These are phyloP conservation scores for Xylaria arbuscula DNA, from an alignment of 2,329 filamentous ascomycete species.

Conservation along the genomic window DNA sequence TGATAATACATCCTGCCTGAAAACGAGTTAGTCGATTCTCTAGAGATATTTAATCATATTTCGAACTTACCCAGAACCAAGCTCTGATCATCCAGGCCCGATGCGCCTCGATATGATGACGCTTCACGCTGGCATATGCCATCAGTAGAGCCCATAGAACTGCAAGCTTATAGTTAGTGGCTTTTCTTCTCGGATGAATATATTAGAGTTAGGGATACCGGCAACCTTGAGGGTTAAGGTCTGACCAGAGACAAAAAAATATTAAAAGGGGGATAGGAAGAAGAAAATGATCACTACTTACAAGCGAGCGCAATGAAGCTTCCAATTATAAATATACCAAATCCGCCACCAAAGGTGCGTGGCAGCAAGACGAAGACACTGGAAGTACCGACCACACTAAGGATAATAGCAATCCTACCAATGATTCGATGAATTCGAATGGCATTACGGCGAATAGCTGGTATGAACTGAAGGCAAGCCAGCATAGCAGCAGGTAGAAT, in stretches of 20 bases:
- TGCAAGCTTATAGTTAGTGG: not conserved
- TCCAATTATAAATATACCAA: constrained; percentile 60
- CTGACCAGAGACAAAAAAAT: not conserved
- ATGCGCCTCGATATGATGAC: constrained; percentile 70
- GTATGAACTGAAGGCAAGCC: constrained; percentile 61
- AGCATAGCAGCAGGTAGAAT: constrained; percentile 56
- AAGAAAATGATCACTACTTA: not conserved
- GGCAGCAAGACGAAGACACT: constrained; percentile 65
- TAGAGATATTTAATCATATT: not conserved
- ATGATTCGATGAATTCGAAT: constrained; percentile 68
- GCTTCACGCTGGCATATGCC: constrained; percentile 67
- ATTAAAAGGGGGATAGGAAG: not conserved
- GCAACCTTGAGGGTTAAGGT: not conserved
- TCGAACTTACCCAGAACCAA: constrained; percentile 59
- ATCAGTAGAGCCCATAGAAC: constrained; percentile 45
- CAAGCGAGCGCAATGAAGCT: constrained; percentile 53
- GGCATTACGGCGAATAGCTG: constrained; percentile 58
- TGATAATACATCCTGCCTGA: constrained; percentile 63
- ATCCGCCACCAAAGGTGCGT: constrained; percentile 63
- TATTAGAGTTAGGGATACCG: not conserved
- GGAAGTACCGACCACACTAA: constrained; percentile 58
- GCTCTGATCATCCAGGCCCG: constrained; percentile 72
- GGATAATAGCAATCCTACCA: constrained; percentile 64
- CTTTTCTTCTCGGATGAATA: not conserved
- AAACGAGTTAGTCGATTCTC: not conserved